Evolutionary conservation across 2,329 filamentous ascomycete species (phyloP).

Genomic region (Alternaria sp.): DNA sequence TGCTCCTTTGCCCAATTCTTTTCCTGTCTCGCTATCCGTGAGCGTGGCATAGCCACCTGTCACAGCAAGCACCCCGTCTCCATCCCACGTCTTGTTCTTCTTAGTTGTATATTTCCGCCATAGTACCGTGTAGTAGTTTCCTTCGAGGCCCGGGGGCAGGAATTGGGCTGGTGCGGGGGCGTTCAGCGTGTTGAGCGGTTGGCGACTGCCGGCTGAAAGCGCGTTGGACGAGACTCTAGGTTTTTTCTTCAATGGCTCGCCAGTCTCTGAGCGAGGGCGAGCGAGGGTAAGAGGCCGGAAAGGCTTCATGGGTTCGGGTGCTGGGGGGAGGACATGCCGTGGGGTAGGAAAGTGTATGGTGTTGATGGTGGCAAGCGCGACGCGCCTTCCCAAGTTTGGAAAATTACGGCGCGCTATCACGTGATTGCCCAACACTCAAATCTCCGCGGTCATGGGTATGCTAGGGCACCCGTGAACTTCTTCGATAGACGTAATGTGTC

Average conservation of each 20-base stretch:
- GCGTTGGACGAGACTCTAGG: constrained; percentile 47
- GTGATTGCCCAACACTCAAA: neutral
- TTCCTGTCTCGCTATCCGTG: constrained; percentile 65
- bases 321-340: neutral
- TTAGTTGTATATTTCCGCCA: constrained; percentile 72
- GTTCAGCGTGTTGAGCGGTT: constrained; percentile 38
- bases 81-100: constrained; percentile 80
- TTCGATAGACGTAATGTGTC: too few relatives aligned
- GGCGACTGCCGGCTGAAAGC: constrained; percentile 31
- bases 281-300: constrained; percentile 45
- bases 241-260: constrained; percentile 51
- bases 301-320: constrained; percentile 37
- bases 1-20: constrained; percentile 65
- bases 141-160: constrained; percentile 32
- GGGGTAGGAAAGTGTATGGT: neutral
- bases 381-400: constrained; percentile 1
- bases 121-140: constrained; percentile 53
- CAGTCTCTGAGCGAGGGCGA: constrained; percentile 23
- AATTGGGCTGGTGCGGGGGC: constrained; percentile 27
- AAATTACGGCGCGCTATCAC: constrained; percentile 13
- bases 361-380: constrained; percentile 5
- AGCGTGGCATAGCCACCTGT: constrained; percentile 64
- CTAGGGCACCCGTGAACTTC: neutral
- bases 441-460: fast-evolving
- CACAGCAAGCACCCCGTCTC: constrained; percentile 69